These are phyloP conservation scores for Closterium sp. DNA, from an alignment of 139 green algal genomes.

Conservation along the genomic window DNA sequence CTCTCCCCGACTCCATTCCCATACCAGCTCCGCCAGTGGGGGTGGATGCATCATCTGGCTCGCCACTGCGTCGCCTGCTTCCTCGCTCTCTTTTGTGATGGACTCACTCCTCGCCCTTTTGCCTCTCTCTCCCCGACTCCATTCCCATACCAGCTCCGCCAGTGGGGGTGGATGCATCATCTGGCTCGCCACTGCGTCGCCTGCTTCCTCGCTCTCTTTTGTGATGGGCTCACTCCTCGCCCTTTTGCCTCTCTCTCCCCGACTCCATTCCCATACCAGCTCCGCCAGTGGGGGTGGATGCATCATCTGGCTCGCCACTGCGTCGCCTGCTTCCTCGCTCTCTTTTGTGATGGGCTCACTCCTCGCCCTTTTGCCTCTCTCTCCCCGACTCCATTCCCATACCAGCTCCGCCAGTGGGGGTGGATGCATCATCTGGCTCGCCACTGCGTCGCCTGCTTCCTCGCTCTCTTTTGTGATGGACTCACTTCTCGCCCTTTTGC, in stretches of 20 bases:
- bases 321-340: slow-evolving; percentile 96
- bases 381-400: too few relatives aligned
- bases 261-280: slow-evolving; percentile 53
- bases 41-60: slow-evolving; percentile 94
- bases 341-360: too few relatives aligned
- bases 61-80: slow-evolving; percentile 94
- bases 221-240: too few relatives aligned
- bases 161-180: slow-evolving; percentile 91
- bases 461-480: slow-evolving; percentile 61
- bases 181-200: slow-evolving; percentile 87
- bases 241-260: too few relatives aligned
- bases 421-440: slow-evolving; percentile 95
- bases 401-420: slow-evolving; percentile 71
- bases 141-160: slow-evolving; percentile 60
- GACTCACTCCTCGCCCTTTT: too few relatives aligned
- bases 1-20: too few relatives aligned
- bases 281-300: slow-evolving; percentile 81
- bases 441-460: slow-evolving; percentile 93
- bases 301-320: slow-evolving; percentile 88
- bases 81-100: slow-evolving; percentile 64
- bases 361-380: too few relatives aligned
- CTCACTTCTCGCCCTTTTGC: too few relatives aligned
- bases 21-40: slow-evolving; percentile 67
- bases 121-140: too few relatives aligned
- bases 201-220: slow-evolving; percentile 85